phyloP scores from a whole-genome alignment of 1,284 basidiomycete species.

The Tilletia horrida region DNA sequence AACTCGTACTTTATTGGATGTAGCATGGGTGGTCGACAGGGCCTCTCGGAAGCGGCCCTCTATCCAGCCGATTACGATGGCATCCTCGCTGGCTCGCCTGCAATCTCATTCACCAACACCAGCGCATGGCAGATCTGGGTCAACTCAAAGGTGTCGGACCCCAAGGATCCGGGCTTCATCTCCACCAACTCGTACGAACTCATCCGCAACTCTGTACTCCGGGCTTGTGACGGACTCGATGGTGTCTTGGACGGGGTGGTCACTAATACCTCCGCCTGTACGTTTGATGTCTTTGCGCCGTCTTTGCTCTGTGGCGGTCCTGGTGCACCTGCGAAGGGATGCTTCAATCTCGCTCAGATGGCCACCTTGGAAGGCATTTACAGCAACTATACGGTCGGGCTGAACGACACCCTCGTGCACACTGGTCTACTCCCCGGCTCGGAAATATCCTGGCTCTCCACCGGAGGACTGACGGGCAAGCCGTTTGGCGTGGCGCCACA shows the following conservation, averaged over 20 bases:
- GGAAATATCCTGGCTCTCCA: conserved; percentile 27
- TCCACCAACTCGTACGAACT: conserved; percentile 23
- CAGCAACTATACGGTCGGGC: conserved; percentile 17
- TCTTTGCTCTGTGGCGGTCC: not conserved
- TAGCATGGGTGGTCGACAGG: conserved; percentile 35
- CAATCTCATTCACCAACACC: conserved; percentile 31
- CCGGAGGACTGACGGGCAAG: conserved; percentile 26
- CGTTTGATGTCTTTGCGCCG: conserved; percentile 16
- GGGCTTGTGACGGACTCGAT: conserved; percentile 30
- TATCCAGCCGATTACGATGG: conserved; percentile 37
- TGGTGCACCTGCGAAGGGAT: conserved; percentile 1
- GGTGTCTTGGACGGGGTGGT: conserved; percentile 34
- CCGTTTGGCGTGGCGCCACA: conserved; percentile 22
- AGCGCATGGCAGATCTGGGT: conserved; percentile 38
- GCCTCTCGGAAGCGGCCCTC: conserved; percentile 29
- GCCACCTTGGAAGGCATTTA: conserved; percentile 31
- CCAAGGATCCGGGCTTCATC: conserved; percentile 24
- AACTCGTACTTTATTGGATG: conserved; percentile 36
- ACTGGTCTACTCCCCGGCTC: conserved; percentile 28
- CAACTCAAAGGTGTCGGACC: conserved; percentile 28
- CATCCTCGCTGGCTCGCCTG: conserved; percentile 34
- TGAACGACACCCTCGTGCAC: conserved; percentile 24
- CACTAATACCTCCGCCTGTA: conserved; percentile 27
- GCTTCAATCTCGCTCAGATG: conserved; percentile 29
- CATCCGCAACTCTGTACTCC: conserved; percentile 29